phyloP scores from a whole-genome alignment of 495 filamentous ascomycete genomes.

The Cercophora newfieldiana region DNA sequence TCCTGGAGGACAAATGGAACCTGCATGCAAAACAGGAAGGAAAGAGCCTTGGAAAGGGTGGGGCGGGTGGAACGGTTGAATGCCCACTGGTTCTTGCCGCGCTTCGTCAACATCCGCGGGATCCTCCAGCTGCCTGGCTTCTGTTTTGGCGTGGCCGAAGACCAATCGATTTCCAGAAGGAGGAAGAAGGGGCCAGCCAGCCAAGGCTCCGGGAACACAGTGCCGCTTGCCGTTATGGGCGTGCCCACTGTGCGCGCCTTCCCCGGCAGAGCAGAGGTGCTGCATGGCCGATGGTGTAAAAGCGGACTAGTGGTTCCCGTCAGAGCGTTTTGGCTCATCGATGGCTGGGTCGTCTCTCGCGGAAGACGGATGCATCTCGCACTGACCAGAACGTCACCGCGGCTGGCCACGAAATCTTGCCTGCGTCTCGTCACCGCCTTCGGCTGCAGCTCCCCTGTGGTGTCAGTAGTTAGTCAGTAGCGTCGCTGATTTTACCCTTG shows the following conservation, averaged over 20 bases:
- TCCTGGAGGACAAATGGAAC: neutral
- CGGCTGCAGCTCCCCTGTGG: neutral
- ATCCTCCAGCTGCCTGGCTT: conserved; percentile 1
- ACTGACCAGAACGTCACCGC: neutral
- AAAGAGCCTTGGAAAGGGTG: neutral
- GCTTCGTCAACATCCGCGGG: neutral
- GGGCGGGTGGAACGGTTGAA: neutral
- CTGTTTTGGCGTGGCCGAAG: conserved; percentile 8
- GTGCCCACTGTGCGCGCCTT: conserved; percentile 9
- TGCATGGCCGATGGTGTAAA: conserved; percentile 19
- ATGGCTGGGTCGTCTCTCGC: conserved; percentile 25
- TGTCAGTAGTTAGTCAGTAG: neutral
- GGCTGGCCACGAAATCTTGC: neutral
- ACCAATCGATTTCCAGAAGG: conserved; percentile 7
- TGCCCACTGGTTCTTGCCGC: neutral
- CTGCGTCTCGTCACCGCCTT: conserved; percentile 16
- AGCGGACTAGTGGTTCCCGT: conserved; percentile 26
- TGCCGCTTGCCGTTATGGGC: neutral
- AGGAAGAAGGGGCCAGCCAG: neutral
- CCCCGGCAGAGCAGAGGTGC: conserved; percentile 2
- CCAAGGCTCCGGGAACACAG: neutral
- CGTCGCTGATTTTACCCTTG: neutral
- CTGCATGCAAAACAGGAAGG: neutral
- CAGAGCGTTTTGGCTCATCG: conserved; percentile 28
- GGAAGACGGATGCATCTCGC: conserved; percentile 30